These are phyloP conservation scores for Isatis lusitanica DNA, from an alignment of 441 rosid species.

Conservation along the genomic window DNA sequence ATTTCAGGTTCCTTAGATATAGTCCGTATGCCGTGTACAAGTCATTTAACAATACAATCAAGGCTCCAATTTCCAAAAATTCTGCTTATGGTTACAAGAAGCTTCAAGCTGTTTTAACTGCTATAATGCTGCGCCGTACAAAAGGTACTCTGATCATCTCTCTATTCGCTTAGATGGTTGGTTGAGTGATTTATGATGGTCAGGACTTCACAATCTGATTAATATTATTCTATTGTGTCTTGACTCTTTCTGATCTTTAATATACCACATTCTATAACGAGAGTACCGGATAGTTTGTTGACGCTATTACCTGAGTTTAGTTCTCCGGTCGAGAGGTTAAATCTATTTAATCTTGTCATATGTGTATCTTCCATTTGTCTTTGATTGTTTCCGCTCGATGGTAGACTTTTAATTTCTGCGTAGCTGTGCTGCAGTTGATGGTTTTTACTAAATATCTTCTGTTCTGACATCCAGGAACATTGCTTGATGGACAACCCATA, in stretches of 20 bases:
- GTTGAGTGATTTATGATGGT: slow-evolving; percentile 12
- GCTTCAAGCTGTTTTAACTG: slow-evolving; percentile 89
- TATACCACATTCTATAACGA: background rate
- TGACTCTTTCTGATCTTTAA: background rate
- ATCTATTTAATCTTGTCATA: background rate
- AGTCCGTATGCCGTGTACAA: slow-evolving; percentile 80
- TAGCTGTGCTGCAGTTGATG: slow-evolving; percentile 22
- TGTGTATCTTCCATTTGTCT: slow-evolving; percentile 10
- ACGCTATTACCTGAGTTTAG: background rate
- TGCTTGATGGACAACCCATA: slow-evolving; percentile 86
- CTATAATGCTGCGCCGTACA: slow-evolving; percentile 94
- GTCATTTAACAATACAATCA: slow-evolving; percentile 64
- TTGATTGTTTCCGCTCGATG: background rate
- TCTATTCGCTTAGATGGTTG: slow-evolving; percentile 10
- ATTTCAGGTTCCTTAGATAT: slow-evolving; percentile 89
- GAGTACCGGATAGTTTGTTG: no score
- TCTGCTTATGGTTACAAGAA: slow-evolving; percentile 84
- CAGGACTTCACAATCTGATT: background rate
- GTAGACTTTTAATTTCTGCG: background rate
- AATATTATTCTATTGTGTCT: slow-evolving; percentile 8
- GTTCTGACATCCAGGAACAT: slow-evolving; percentile 59
- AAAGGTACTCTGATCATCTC: slow-evolving; percentile 58
- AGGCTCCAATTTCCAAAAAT: slow-evolving; percentile 74
- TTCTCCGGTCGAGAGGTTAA: background rate
- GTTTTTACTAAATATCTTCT: slow-evolving; percentile 27